Conservation (phyloP, 768 basidiomycete genomes). For the Tylopilus felleus region DNA sequence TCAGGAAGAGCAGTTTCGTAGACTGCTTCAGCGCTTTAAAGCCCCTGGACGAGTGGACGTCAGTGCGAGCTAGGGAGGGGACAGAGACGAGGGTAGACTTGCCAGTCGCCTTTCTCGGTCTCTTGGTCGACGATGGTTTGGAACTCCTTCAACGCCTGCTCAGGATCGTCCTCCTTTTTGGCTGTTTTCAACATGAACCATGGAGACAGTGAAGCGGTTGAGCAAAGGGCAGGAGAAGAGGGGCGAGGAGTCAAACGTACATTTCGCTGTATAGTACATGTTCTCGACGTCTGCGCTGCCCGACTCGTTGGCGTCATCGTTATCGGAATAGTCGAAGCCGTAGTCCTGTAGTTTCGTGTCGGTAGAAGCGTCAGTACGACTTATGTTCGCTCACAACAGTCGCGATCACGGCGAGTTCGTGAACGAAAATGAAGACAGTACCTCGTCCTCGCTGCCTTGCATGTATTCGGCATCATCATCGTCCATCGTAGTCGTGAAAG, state of each 20-base stretch:
- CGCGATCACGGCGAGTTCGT: neutral
- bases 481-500: slow-evolving; percentile 54
- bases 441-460: slow-evolving; percentile 87
- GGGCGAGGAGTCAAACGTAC: slow-evolving; percentile 44
- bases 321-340: slow-evolving; percentile 95
- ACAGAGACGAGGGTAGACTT: slow-evolving; percentile 23
- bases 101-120: slow-evolving; percentile 94
- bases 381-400: neutral
- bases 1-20: slow-evolving; percentile 88
- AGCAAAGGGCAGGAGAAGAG: neutral
- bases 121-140: slow-evolving; percentile 85
- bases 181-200: slow-evolving; percentile 40
- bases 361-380: slow-evolving; percentile 1
- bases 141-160: slow-evolving; percentile 89
- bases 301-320: slow-evolving; percentile 75
- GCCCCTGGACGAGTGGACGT: slow-evolving; percentile 57
- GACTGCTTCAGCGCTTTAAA: slow-evolving; percentile 99
- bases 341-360: slow-evolving; percentile 61
- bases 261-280: slow-evolving; percentile 96
- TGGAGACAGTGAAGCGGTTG: neutral
- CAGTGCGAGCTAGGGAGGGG: neutral
- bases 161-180: slow-evolving; percentile 92
- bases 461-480: slow-evolving; percentile 94
- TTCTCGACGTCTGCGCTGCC: slow-evolving; percentile 92
- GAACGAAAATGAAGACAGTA: slow-evolving; percentile 28